Evolutionary conservation across 1,284 basidiomycete species (phyloP).

Genomic region (Puccinia coronata): DNA sequence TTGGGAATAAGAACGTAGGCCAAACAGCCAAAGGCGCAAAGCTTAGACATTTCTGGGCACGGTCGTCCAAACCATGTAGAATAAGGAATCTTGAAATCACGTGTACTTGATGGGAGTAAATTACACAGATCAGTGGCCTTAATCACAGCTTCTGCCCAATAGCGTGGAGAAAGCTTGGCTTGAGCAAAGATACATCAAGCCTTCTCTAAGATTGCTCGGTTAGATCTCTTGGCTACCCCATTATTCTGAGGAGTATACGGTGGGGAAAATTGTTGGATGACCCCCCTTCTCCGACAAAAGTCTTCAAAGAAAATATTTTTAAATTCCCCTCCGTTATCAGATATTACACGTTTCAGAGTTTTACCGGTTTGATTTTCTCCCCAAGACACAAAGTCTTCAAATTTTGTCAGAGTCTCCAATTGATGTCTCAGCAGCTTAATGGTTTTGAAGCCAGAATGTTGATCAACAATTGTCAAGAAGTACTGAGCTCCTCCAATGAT

Average conservation of each 20-base stretch:
- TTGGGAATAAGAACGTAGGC: not conserved
- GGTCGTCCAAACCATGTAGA: not conserved
- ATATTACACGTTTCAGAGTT: too few species aligned
- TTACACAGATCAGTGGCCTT: not conserved
- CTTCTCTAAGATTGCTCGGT: not conserved
- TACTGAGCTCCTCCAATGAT: not conserved
- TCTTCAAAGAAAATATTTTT: not conserved
- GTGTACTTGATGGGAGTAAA: not conserved
- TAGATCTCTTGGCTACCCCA: not conserved
- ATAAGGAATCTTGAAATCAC: not conserved
- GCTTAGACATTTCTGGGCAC: not conserved
- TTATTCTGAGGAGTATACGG: too few species aligned
- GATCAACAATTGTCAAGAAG: slow-evolving; percentile 15
- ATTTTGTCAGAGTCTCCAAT: not conserved
- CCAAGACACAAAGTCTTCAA: not conserved
- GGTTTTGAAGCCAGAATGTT: not conserved
- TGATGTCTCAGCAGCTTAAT: not conserved
- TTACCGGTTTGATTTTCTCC: not conserved
- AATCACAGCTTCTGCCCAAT: slow-evolving; percentile 1
- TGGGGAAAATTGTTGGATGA: not conserved
- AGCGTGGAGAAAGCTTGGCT: not conserved
- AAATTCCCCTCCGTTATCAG: not conserved
- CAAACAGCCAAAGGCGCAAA: not conserved
- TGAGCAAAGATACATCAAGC: not conserved
- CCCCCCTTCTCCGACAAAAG: not conserved